Percentiles rank a stretch among this genome's conserved stretches.
Evolutionary conservation across 1,284 basidiomycete genomes (phyloP).

Genomic region (Microbotryum intermedium): DNA sequence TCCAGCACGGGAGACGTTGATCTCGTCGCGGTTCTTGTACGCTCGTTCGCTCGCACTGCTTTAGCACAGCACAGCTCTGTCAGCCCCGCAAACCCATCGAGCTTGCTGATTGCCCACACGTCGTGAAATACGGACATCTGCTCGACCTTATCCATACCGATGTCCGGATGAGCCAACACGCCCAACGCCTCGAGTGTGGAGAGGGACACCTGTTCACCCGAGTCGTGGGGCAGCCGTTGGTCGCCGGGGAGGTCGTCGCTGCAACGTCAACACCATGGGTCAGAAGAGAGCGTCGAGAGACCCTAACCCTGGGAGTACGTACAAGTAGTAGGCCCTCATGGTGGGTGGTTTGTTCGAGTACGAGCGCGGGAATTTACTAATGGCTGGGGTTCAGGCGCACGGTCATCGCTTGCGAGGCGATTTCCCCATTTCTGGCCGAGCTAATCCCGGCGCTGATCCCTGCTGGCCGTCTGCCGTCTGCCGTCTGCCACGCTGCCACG

Average conservation of each 20-base stretch:
- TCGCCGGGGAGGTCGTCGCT: constrained; percentile 47
- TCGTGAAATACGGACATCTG: constrained; percentile 38
- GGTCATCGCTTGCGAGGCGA: too few relatives aligned
- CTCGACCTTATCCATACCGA: constrained; percentile 50
- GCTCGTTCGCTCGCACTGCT: constrained; percentile 50
- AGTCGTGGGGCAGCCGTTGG: constrained; percentile 67
- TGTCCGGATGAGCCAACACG: constrained; percentile 51
- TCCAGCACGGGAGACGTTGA: constrained; percentile 62
- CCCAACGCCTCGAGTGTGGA: constrained; percentile 51
- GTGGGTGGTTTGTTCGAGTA: neutral
- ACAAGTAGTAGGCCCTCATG: constrained; percentile 10
- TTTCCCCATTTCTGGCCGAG: too few relatives aligned
- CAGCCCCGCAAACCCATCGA: too few relatives aligned
- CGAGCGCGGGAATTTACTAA: too few relatives aligned
- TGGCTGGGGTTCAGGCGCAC: too few relatives aligned
- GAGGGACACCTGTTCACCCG: constrained; percentile 48
- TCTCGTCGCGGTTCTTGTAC: constrained; percentile 60
- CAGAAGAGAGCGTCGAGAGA: neutral
- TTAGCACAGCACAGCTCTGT: too few relatives aligned
- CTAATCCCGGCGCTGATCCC: too few relatives aligned
- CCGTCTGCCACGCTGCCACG: too few relatives aligned
- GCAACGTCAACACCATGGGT: neutral
- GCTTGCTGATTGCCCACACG: neutral
- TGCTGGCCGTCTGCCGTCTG: too few relatives aligned
- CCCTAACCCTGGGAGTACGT: neutral